Conservation (phyloP, 2,329 filamentous ascomycete genomes). For the Emergomyces orientalis region DNA sequence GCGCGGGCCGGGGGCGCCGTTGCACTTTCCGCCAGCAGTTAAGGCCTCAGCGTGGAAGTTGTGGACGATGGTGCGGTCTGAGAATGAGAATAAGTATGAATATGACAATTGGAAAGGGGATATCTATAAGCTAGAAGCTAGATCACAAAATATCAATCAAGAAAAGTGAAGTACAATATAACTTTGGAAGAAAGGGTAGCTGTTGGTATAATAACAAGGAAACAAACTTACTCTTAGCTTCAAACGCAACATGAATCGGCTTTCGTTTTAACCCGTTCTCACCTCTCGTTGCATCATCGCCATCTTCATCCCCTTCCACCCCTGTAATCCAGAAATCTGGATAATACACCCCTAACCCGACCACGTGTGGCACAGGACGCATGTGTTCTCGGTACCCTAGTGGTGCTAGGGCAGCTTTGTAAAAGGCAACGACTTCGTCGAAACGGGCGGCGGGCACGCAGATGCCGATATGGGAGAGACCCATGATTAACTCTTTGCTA, state of each 20-base stretch:
- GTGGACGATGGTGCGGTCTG: conserved; percentile 38
- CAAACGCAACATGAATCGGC: conserved; percentile 22
- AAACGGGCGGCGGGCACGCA: conserved; percentile 22
- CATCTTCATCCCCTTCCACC: conserved; percentile 10
- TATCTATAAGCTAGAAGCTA: not conserved
- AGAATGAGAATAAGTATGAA: not conserved
- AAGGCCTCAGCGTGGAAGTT: conserved; percentile 39
- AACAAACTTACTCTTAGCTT: conserved; percentile 17
- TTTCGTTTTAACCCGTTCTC: not conserved
- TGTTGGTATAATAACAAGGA: not conserved
- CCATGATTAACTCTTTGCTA: conserved; percentile 30
- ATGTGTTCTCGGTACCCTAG: conserved; percentile 24
- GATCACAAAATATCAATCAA: too few relatives aligned
- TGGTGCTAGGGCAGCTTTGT: conserved; percentile 23
- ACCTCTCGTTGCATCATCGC: conserved; percentile 7
- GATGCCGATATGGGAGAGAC: conserved; percentile 23
- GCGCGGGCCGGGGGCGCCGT: conserved; percentile 42
- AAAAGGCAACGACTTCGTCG: conserved; percentile 23
- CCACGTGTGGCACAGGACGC: conserved; percentile 20
- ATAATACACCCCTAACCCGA: conserved; percentile 23
- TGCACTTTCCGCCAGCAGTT: conserved; percentile 39
- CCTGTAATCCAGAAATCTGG: conserved; percentile 26
- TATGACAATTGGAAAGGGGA: not conserved
- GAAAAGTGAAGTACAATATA: not conserved
- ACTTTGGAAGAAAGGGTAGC: not conserved